These are phyloP conservation scores for Yarrowia sp. DNA, from an alignment of 805 yeast genomes.

Conservation along the genomic window DNA sequence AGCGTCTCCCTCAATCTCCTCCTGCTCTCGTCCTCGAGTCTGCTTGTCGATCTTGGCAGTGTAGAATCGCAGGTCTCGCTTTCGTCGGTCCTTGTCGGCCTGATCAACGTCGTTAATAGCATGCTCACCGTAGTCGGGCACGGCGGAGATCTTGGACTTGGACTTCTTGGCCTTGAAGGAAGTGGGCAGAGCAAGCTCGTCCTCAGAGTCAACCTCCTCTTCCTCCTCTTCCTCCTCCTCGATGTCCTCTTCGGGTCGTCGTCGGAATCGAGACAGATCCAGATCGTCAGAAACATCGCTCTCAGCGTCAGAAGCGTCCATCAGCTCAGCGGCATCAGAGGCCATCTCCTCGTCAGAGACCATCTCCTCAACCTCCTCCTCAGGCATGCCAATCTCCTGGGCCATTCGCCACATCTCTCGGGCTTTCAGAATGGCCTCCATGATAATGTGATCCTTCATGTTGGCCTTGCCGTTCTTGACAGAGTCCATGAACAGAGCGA, in stretches of 20 bases:
- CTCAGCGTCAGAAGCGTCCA: slow-evolving; percentile 30
- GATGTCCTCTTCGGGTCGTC: slow-evolving; percentile 23
- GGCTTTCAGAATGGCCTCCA: slow-evolving; percentile 79
- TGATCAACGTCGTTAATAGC: slow-evolving; percentile 77
- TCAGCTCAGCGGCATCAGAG: slow-evolving; percentile 33
- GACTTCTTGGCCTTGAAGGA: slow-evolving; percentile 40
- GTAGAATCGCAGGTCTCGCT: slow-evolving; percentile 85
- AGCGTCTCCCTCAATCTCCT: slow-evolving; percentile 59
- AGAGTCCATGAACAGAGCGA: slow-evolving; percentile 66
- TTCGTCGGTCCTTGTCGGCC: slow-evolving; percentile 79
- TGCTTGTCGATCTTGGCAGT: slow-evolving; percentile 86
- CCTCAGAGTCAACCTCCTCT: slow-evolving; percentile 38
- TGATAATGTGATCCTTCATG: slow-evolving; percentile 84
- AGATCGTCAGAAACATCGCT: slow-evolving; percentile 30
- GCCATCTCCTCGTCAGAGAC: slow-evolving; percentile 28
- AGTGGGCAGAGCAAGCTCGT: slow-evolving; percentile 52
- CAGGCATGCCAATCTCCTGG: slow-evolving; percentile 46
- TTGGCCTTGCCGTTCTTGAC: slow-evolving; percentile 52
- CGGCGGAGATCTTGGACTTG: slow-evolving; percentile 33
- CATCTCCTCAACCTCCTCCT: slow-evolving; percentile 27
- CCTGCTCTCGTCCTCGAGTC: slow-evolving; percentile 35
- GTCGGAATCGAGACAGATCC: slow-evolving; percentile 23
- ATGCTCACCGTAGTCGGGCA: slow-evolving; percentile 60
- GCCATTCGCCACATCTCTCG: slow-evolving; percentile 92
- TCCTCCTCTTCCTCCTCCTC: slow-evolving; percentile 18